Base-by-base conservation (phyloP, 208 protist species). In the Leishmania tarentolae region DNA sequence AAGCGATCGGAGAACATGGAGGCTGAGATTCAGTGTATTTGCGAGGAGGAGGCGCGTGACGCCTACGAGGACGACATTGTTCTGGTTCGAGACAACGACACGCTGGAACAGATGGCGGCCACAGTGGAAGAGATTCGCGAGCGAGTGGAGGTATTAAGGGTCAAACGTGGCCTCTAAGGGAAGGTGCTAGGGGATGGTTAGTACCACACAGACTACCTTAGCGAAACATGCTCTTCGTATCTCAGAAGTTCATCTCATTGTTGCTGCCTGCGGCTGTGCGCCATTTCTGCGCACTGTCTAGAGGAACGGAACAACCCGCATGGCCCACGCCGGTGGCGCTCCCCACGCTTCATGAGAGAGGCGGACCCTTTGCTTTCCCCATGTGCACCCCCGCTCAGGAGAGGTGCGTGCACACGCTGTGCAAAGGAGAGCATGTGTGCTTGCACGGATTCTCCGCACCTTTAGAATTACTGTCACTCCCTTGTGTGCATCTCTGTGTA, bases 1-100 rank as follows among this genome's bases (percentile, higher is more conserved):
- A 99, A 99, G 87, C 89, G 98, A 28, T 73, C 88, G n/a, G 98
- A 99, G 70, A 99, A 99, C 89, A 92, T 99, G 65, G 96, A 99
- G 89, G 96, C 94, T 57, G 99, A 99, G 85, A 99, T 99, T 84
- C 98, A 99, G 89, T 91, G 97, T 78, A 91, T 99, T n/a, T 94
- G 97, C 76, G 90, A 99, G 56, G 97, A 99, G 70, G 99, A 99
- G 84, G 98, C 98, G 19, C 79, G 78, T n/a, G 93, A 94, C 47
- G 87, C 93, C 8, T 99, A 99, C 90, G 83, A 90, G 47, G 80
- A 94, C 1, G 92, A 97, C n/a, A 93, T 99, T 52, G 53, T 99
- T 21, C 81, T 95, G 21, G 90, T 95, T 68, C 87, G 97, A 15
- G 80, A 87, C 40, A 99, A 93, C 82, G 95, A 99, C 84, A 97